Conservation (phyloP, 805 yeast genomes). For the Schwanniomyces occidentalis region DNA sequence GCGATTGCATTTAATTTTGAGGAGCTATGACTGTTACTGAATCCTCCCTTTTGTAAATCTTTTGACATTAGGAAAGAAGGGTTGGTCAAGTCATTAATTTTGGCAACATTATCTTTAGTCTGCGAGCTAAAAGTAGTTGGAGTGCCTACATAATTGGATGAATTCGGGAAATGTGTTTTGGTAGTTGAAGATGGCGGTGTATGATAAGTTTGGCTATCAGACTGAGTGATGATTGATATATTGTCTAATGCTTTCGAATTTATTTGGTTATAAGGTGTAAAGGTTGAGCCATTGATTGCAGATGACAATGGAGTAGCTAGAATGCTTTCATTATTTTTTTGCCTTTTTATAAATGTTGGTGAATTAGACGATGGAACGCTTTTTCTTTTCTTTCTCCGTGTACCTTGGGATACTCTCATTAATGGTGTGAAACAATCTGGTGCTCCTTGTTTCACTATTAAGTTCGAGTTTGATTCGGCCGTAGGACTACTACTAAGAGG, state of each 20-base stretch:
- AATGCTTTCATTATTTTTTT: conserved; percentile 1
- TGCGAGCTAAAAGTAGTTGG: not conserved
- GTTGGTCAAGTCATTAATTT: conserved; percentile 1
- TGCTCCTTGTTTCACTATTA: conserved; percentile 38
- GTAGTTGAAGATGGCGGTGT: conserved; percentile 22
- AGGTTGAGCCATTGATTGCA: conserved; percentile 13
- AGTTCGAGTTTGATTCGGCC: conserved; percentile 41
- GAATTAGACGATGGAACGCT: conserved; percentile 12
- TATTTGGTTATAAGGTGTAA: conserved; percentile 22
- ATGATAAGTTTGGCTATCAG: conserved; percentile 12
- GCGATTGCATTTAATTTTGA: too few species aligned
- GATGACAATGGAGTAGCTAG: conserved; percentile 21
- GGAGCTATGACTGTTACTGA: too few species aligned
- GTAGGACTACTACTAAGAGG: conserved; percentile 36
- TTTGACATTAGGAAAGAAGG: conserved; percentile 2
- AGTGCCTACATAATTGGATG: conserved; percentile 1
- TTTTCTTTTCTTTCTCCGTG: conserved; percentile 14
- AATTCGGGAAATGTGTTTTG: conserved; percentile 6
- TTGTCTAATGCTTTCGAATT: conserved; percentile 37
- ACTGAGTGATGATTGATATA: conserved; percentile 30
- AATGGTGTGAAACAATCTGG: conserved; percentile 46
- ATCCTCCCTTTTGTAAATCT: not conserved
- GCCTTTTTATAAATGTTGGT: not conserved
- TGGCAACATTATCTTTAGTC: conserved; percentile 1
- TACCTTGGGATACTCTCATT: conserved; percentile 41